Percentiles rank a stretch among this genome's conserved stretches.
phyloP scores from a whole-genome alignment of 305 asterid species.

The Nicotiana rustica region DNA sequence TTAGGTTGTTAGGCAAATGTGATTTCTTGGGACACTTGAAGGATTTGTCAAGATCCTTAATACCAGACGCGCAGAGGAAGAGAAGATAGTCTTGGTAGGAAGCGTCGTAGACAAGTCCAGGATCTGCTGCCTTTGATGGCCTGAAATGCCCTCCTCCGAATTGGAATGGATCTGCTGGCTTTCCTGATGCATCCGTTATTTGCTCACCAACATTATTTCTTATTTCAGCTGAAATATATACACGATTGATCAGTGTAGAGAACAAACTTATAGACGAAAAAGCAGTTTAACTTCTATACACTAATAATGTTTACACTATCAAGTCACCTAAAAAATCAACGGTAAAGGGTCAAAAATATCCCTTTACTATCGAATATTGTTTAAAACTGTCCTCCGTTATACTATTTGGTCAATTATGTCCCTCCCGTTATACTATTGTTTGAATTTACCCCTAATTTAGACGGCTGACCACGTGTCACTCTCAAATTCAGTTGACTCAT shows the following conservation, averaged over 20 bases:
- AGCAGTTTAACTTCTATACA: not conserved
- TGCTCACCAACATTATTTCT: slow-evolving; percentile 56
- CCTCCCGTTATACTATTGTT: too few relatives aligned
- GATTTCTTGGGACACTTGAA: slow-evolving; percentile 61
- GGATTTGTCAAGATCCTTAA: slow-evolving; percentile 43
- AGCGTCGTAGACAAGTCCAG: slow-evolving; percentile 89
- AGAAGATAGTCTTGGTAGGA: slow-evolving; percentile 71
- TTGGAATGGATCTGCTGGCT: slow-evolving; percentile 81
- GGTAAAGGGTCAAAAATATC: too few relatives aligned
- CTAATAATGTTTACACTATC: not conserved
- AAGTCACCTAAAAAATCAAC: too few relatives aligned
- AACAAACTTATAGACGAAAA: not conserved
- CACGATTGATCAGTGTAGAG: not conserved
- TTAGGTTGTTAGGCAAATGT: slow-evolving; percentile 53
- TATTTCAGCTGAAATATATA: slow-evolving; percentile 61
- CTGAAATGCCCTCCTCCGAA: slow-evolving; percentile 86
- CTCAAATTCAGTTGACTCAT: too few relatives aligned
- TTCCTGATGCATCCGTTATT: slow-evolving; percentile 67
- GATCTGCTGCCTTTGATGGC: slow-evolving; percentile 90
- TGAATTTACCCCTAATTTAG: too few relatives aligned
- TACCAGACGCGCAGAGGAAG: slow-evolving; percentile 59
- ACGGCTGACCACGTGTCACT: too few relatives aligned
- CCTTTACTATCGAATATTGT: too few relatives aligned
- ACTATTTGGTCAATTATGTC: too few relatives aligned
- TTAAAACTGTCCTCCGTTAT: too few relatives aligned